phyloP scores from a whole-genome alignment of 495 filamentous ascomycete species.

The Podospora tetraspora region DNA sequence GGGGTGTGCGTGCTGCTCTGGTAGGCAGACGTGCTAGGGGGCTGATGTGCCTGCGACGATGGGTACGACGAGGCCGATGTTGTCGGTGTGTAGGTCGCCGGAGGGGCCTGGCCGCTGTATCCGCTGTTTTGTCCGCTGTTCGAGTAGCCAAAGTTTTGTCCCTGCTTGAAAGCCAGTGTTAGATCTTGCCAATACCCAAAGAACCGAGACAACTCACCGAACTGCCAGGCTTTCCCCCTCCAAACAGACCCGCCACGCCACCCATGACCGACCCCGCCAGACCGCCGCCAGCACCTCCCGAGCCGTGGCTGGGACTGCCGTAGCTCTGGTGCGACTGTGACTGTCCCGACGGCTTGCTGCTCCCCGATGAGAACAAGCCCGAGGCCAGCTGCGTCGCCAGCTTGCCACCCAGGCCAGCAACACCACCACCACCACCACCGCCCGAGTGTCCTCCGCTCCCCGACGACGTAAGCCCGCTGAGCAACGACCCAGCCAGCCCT shows the following conservation, averaged over 20 bases:
- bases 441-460: slow-evolving; percentile 34
- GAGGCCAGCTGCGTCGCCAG: slow-evolving; percentile 44
- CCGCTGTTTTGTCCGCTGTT: slow-evolving; percentile 37
- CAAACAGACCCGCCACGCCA: slow-evolving; percentile 40
- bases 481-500: slow-evolving; percentile 27
- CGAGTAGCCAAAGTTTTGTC: slow-evolving; percentile 49
- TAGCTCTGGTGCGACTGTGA: slow-evolving; percentile 35
- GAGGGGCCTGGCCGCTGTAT: slow-evolving; percentile 48
- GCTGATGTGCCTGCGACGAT: slow-evolving; percentile 18
- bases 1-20: slow-evolving; percentile 19
- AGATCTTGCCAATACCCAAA: neutral
- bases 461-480: slow-evolving; percentile 30
- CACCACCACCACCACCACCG: slow-evolving; percentile 27
- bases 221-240: slow-evolving; percentile 33
- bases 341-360: slow-evolving; percentile 33
- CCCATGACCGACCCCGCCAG: slow-evolving; percentile 39
- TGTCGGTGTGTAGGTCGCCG: slow-evolving; percentile 43
- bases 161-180: slow-evolving; percentile 13
- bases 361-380: slow-evolving; percentile 38
- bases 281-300: slow-evolving; percentile 28
- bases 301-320: slow-evolving; percentile 21
- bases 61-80: slow-evolving; percentile 21
- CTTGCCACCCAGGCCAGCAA: slow-evolving; percentile 37
- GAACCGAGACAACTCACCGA: slow-evolving; percentile 21
- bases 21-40: slow-evolving; percentile 14